phyloP scores from a whole-genome alignment of 2,329 filamentous ascomycete species.

The Pseudonectria buxi region DNA sequence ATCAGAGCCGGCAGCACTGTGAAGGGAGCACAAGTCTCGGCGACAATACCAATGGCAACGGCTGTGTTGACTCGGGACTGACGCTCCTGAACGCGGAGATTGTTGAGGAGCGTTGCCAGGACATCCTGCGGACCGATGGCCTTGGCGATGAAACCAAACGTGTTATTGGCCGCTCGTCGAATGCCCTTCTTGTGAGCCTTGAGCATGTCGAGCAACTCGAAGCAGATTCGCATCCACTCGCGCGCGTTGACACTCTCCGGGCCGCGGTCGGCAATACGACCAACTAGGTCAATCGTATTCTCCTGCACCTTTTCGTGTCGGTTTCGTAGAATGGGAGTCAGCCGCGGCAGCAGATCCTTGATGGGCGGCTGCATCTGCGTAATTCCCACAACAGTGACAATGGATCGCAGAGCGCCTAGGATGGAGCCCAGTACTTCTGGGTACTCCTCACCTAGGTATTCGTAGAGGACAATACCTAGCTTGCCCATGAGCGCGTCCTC shows the following conservation, averaged over 20 bases:
- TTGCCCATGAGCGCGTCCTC: conserved; percentile 96
- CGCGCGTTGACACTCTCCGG: conserved; percentile 94
- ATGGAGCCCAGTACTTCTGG: conserved; percentile 97
- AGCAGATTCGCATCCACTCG: conserved; percentile 99
- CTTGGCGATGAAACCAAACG: conserved; percentile 98
- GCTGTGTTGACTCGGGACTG: conserved; percentile 98
- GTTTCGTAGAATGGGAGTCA: conserved; percentile 97
- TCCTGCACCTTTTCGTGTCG: conserved; percentile 99
- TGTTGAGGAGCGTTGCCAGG: conserved; percentile 89
- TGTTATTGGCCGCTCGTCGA: conserved; percentile 96
- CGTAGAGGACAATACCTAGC: conserved; percentile 88
- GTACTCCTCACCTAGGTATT: conserved; percentile 97
- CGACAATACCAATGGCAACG: conserved; percentile 96
- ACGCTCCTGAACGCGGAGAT: conserved; percentile 91
- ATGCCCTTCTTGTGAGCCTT: conserved; percentile 99
- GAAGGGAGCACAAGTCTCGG: conserved; percentile 96
- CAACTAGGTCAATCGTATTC: conserved; percentile 96
- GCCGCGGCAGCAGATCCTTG: conserved; percentile 85
- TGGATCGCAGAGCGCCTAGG: conserved; percentile 85
- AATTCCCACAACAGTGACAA: conserved; percentile 97
- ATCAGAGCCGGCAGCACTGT: conserved; percentile 97
- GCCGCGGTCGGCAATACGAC: conserved; percentile 93
- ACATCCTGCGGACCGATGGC: conserved; percentile 98
- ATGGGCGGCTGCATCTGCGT: conserved; percentile 98
- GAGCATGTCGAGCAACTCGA: conserved; percentile 97